Conservation (phyloP, 441 rosid species). For the Eutrema salsugineum region DNA sequence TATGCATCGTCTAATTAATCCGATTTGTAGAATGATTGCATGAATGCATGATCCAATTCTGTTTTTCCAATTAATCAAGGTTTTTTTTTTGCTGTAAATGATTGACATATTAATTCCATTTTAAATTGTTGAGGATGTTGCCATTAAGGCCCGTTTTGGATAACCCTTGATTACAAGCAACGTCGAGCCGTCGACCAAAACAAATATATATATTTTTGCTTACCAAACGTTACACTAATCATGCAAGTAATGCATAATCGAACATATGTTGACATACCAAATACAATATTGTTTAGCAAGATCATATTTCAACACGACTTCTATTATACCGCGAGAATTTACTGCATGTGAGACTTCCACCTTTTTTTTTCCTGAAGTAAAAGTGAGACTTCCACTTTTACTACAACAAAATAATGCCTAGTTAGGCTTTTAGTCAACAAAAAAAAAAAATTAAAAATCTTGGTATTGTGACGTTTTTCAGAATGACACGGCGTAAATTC, state of each 20-base stretch:
- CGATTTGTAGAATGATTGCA: neutral
- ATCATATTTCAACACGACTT: conserved; percentile 2
- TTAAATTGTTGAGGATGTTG: conserved; percentile 27
- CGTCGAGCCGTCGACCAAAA: neutral
- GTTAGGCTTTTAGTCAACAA: neutral
- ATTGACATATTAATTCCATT: conserved; percentile 3
- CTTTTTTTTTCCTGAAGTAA: no score
- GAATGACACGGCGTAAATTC: neutral
- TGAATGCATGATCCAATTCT: no score
- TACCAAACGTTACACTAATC: conserved; percentile 21
- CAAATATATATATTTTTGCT: neutral
- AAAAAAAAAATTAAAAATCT: neutral
- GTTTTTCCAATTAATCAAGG: neutral
- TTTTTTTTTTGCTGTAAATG: neutral
- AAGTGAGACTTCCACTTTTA: neutral
- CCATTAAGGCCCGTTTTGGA: conserved; percentile 32
- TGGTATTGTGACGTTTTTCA: neutral
- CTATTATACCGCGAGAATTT: conserved; percentile 4
- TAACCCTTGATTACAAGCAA: conserved; percentile 36
- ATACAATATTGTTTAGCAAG: neutral
- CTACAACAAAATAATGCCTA: neutral
- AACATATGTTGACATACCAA: conserved; percentile 17
- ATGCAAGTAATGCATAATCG: conserved; percentile 26
- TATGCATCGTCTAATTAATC: neutral
- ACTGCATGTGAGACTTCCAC: neutral